A percentile compares a stretch with the other conserved stretches of the same genome.
Conservation (phyloP, 805 yeast species). For the Hanseniaspora vineae region DNA sequence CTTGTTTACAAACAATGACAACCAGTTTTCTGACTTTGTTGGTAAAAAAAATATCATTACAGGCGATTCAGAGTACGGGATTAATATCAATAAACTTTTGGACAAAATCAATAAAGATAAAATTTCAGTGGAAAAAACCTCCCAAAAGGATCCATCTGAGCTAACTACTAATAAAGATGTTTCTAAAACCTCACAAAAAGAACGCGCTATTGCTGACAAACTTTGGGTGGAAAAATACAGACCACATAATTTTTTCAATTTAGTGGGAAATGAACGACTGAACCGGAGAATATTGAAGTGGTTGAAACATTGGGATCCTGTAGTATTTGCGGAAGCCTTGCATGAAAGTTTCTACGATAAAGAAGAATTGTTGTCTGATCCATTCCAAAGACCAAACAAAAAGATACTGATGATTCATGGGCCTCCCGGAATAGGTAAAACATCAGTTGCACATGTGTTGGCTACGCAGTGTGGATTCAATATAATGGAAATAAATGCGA, state of each 20-base stretch:
- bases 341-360: constrained; percentile 8
- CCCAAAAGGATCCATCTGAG: no score
- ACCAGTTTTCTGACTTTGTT: background rate
- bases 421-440: constrained; percentile 90
- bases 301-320: constrained; percentile 55
- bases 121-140: no score
- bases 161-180: constrained; percentile 2
- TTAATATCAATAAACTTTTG: constrained; percentile 25
- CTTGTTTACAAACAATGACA: background rate
- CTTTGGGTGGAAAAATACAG: constrained; percentile 57
- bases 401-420: constrained; percentile 73
- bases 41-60: background rate
- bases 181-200: no score
- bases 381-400: constrained; percentile 43
- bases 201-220: constrained; percentile 1
- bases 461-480: constrained; percentile 75
- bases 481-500: constrained; percentile 75
- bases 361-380: constrained; percentile 26
- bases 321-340: constrained; percentile 37
- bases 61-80: constrained; percentile 22
- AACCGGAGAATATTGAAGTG: constrained; percentile 49
- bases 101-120: constrained; percentile 21
- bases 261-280: constrained; percentile 55
- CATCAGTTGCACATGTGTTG: constrained; percentile 74
- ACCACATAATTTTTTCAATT: constrained; percentile 48